Evolutionary conservation across 306 rosid species (phyloP).

Genomic region (Rosa chinensis): DNA sequence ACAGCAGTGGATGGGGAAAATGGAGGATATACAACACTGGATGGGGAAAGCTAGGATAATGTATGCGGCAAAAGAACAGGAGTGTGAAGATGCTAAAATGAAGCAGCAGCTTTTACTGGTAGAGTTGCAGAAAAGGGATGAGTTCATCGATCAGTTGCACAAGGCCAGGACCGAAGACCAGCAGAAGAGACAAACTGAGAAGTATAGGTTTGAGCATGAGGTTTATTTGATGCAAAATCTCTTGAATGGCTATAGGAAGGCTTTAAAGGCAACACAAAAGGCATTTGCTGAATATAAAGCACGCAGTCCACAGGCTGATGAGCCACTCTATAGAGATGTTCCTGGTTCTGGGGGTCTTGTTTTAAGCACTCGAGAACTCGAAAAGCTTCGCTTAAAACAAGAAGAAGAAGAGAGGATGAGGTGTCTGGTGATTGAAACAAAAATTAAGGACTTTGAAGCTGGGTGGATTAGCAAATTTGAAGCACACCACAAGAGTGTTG

Average conservation of each 20-base stretch:
- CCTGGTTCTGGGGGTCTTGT: constrained; percentile 91
- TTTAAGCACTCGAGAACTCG: constrained; percentile 71
- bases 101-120: constrained; percentile 52
- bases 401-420: constrained; percentile 76
- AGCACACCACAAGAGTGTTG: constrained; percentile 32
- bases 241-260: constrained; percentile 73
- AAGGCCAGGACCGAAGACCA: constrained; percentile 32
- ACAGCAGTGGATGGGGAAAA: constrained; percentile 38
- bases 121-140: constrained; percentile 69
- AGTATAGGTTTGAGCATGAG: constrained; percentile 69
- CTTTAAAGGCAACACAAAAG: constrained; percentile 63
- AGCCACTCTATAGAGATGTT: constrained; percentile 86
- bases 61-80: constrained; percentile 44
- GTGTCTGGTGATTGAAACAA: constrained; percentile 44
- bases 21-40: background rate
- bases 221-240: constrained; percentile 66
- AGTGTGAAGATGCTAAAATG: constrained; percentile 36
- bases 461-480: constrained; percentile 45
- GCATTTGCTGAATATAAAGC: constrained; percentile 67
- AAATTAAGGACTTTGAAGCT: constrained; percentile 48
- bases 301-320: constrained; percentile 56
- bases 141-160: constrained; percentile 50
- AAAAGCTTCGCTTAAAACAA: constrained; percentile 60
- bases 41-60: constrained; percentile 35
- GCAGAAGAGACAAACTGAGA: constrained; percentile 51